Conservation (phyloP, 2,329 filamentous ascomycete genomes). For the Alternaria incomplexa region DNA sequence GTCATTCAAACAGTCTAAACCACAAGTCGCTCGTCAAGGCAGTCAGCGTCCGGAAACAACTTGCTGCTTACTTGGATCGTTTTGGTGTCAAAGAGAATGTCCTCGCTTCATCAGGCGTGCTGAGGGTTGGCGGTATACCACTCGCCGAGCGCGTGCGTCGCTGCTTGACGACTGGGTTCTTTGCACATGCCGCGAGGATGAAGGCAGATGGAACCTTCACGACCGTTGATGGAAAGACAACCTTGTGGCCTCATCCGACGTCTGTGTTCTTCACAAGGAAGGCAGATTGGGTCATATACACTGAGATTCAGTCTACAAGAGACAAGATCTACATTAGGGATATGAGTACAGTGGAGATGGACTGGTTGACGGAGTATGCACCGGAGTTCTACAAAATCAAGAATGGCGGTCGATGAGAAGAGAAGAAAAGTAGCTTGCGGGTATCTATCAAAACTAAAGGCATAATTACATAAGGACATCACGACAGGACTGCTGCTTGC, state of each 20-base stretch:
- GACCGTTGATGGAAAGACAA: conserved; percentile 79
- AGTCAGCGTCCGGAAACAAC: conserved; percentile 83
- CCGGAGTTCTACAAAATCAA: conserved; percentile 64
- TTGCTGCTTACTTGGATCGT: conserved; percentile 84
- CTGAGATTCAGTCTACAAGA: conserved; percentile 88
- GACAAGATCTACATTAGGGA: conserved; percentile 90
- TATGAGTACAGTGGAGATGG: conserved; percentile 89
- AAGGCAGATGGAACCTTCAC: conserved; percentile 89
- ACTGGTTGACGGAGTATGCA: conserved; percentile 90
- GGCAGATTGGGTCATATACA: conserved; percentile 95
- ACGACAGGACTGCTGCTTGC: neutral
- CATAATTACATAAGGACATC: neutral
- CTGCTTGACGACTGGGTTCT: conserved; percentile 89
- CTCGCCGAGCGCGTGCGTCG: conserved; percentile 77
- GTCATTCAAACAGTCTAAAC: conserved; percentile 84
- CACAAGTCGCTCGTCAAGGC: conserved; percentile 83
- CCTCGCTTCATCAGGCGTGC: conserved; percentile 54
- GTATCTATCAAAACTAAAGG: conserved; percentile 1
- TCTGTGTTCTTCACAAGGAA: conserved; percentile 96
- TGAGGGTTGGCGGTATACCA: conserved; percentile 52
- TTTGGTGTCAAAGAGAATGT: conserved; percentile 68
- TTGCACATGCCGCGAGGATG: conserved; percentile 92
- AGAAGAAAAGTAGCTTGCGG: neutral
- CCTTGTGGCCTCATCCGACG: conserved; percentile 86
- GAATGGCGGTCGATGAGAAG: conserved; percentile 17